Evolutionary conservation across 176 grass and related monocot genomes (phyloP), one percentile per base, ranked within the genome.

Genomic region (Melocanna baccifera): DNA sequence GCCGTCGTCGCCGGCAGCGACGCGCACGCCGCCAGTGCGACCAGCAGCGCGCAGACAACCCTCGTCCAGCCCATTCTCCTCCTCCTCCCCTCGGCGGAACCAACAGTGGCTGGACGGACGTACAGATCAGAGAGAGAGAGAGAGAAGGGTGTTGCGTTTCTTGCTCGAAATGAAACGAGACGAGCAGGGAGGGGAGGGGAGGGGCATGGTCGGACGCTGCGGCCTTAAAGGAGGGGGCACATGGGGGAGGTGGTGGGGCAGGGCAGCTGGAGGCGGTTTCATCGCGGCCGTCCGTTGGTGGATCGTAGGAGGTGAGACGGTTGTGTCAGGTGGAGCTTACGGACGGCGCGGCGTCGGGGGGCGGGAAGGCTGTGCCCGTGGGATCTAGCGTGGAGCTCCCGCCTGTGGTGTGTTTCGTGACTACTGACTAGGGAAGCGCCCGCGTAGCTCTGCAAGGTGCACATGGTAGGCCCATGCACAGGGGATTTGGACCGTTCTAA

Each of bases 1-100:
- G 89, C 94, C 55, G 76, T 73, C 67, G 87, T 73, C 46, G 62
- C 15, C 51, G 76, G 87, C 59, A 83, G 72, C 34, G 84, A 62
- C 62, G 76, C 81, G 59, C 72, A 85, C 56, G 65, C 84, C 18
- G 80, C 77, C 87, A 87, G 26, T 25, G 67, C 79, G 30, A 83
- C 53, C 76, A 94, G 66, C 80, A 29, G n/a, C 18, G 85, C 70
- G 42, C 69, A 65, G 57, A 22, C 42, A 43, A 25, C 48, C 18
- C 28, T 32, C 43, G 5, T 32, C 58, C 56, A 69, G 1, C 53
- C 64, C 72, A 67, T 84, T 45, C 37, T n/a, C 23, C 40, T 61
- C 56, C 51, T 22, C 2, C 0, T 50, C 29, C 22, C 36, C 51
- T 18, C 25, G 0, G 12, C 43, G 28, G 25, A 29, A 28, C 3